Evolutionary conservation across 108 stramenopile genomes (phyloP).

Genomic region (Pseudonitzschia multistriata): DNA sequence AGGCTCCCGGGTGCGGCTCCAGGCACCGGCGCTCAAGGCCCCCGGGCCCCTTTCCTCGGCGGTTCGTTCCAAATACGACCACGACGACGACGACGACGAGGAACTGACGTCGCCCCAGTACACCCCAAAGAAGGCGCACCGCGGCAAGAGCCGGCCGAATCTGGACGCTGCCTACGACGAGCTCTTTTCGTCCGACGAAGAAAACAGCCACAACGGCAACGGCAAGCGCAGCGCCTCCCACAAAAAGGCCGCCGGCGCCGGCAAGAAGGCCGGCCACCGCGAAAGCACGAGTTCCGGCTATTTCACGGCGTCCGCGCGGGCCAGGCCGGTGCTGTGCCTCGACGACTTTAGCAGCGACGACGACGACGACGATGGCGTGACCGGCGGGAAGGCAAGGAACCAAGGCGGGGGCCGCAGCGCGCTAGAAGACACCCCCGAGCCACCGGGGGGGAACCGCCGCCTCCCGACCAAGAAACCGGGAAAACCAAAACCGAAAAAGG

Average conservation of each 20-base stretch:
- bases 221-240: slow-evolving; percentile 25
- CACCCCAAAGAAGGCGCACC: not conserved
- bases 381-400: slow-evolving; percentile 4
- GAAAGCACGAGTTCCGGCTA: too few relatives aligned
- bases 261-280: not conserved
- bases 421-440: slow-evolving; percentile 3
- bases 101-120: not conserved
- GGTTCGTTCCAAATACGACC: slow-evolving; percentile 1
- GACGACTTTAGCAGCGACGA: not conserved
- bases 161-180: not conserved
- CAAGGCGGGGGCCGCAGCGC: too few relatives aligned
- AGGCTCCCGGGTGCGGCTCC: not conserved
- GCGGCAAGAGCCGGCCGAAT: not conserved
- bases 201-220: slow-evolving; percentile 10
- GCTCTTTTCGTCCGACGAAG: slow-evolving; percentile 7
- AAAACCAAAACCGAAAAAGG: not conserved
- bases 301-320: not conserved
- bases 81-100: not conserved
- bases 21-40: not conserved
- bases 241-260: not conserved
- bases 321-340: not conserved
- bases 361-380: slow-evolving; percentile 14
- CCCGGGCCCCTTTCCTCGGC: too few relatives aligned
- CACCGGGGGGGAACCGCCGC: not conserved
- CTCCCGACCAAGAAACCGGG: not conserved